phyloP scores from a whole-genome alignment of 371 early-diverging fungal genomes.

The Circinella umbellata region DNA sequence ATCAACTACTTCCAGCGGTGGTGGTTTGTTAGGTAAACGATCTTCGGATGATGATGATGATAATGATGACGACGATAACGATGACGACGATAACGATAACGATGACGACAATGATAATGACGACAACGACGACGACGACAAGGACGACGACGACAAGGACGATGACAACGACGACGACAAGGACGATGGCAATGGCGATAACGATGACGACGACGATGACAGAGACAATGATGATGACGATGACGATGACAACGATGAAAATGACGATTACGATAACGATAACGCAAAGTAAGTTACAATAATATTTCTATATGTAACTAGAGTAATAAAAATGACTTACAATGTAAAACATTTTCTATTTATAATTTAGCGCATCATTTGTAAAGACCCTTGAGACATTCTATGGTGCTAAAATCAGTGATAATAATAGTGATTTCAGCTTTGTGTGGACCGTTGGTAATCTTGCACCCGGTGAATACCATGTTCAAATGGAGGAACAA shows the following conservation, averaged over 20 bases:
- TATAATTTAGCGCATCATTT: constrained; percentile 7
- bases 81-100: not conserved
- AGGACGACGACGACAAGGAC: constrained; percentile 1
- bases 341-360: not conserved
- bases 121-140: not conserved
- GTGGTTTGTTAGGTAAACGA: not conserved
- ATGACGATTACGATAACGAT: constrained; percentile 9
- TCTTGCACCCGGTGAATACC: constrained; percentile 17
- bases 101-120: constrained; percentile 2
- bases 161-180: constrained; percentile 12
- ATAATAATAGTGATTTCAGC: constrained; percentile 19
- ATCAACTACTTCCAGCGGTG: not conserved
- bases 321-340: not conserved
- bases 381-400: constrained; percentile 16
- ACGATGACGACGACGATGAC: constrained; percentile 6
- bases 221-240: not conserved
- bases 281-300: constrained; percentile 9
- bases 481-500: constrained; percentile 21
- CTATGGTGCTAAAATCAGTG: constrained; percentile 17
- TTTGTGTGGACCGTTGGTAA: constrained; percentile 21
- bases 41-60: constrained; percentile 6
- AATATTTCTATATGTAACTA: too few relatives aligned
- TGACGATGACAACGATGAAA: constrained; percentile 2
- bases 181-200: not conserved
- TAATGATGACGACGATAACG: not conserved